Percentiles rank a stretch among this genome's conserved stretches.
Conservation (phyloP, 352 stramenopile species). For the Globisporangium iwayamae region DNA sequence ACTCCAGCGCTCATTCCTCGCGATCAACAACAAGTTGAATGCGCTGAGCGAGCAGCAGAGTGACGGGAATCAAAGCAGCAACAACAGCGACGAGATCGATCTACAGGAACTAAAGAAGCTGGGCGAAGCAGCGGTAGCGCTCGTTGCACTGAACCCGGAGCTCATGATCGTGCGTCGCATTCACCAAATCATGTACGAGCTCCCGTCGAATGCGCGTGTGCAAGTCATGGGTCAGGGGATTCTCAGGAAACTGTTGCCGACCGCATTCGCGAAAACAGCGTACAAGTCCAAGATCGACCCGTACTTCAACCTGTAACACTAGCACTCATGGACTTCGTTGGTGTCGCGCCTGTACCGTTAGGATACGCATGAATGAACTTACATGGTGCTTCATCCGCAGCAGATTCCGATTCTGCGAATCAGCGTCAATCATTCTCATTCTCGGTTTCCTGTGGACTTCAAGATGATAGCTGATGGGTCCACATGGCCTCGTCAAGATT, state of each 20-base stretch:
- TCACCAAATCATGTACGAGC: slow-evolving; percentile 65
- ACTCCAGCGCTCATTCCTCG: slow-evolving; percentile 50
- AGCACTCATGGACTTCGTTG: not conserved
- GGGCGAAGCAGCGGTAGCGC: slow-evolving; percentile 29
- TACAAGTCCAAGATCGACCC: slow-evolving; percentile 76
- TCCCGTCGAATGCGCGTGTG: slow-evolving; percentile 49
- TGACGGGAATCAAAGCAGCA: slow-evolving; percentile 12
- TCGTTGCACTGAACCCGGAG: slow-evolving; percentile 44
- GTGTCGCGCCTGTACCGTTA: no score
- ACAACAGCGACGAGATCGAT: not conserved
- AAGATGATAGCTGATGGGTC: not conserved
- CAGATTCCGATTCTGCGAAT: no score
- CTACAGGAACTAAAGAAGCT: slow-evolving; percentile 10
- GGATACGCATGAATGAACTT: no score
- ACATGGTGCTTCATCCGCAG: no score
- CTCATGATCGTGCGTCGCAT: slow-evolving; percentile 54
- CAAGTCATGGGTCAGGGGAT: slow-evolving; percentile 55
- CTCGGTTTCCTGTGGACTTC: not conserved
- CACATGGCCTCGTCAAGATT: slow-evolving; percentile 10
- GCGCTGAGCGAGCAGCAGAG: slow-evolving; percentile 16
- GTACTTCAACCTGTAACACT: slow-evolving; percentile 57
- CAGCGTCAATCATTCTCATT: no score
- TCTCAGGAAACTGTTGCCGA: slow-evolving; percentile 55
- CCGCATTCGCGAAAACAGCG: slow-evolving; percentile 54
- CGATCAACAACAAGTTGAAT: slow-evolving; percentile 56